A percentile compares a stretch with the other conserved stretches of the same genome.
Conservation (phyloP, 202 grass and related monocot genomes). For the Miscanthus sacchariflorus region DNA sequence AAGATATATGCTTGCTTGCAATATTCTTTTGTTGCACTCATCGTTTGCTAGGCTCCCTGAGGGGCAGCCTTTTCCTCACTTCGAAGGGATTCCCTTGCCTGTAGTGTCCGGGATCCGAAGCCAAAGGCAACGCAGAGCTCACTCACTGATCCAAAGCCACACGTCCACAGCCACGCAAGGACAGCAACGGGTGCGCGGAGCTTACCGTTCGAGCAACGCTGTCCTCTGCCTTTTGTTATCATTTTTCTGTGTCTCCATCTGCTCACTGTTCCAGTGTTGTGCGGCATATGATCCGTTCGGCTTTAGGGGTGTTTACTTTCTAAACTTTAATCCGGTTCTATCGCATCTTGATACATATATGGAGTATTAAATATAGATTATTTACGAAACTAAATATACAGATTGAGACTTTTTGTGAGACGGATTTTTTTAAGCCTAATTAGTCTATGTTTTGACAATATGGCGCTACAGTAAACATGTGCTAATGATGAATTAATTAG, state of each 20-base stretch:
- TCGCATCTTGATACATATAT: too few relatives aligned
- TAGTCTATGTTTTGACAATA: too few relatives aligned
- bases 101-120: slow-evolving; percentile 43
- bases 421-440: too few relatives aligned
- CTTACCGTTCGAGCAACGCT: neutral
- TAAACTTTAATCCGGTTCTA: too few relatives aligned
- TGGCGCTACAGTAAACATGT: too few relatives aligned
- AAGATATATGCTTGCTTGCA: neutral
- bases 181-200: neutral
- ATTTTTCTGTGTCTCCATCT: neutral
- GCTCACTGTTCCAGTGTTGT: neutral
- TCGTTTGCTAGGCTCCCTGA: neutral
- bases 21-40: slow-evolving; percentile 42
- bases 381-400: too few relatives aligned
- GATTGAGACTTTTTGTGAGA: too few relatives aligned
- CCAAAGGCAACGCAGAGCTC: slow-evolving; percentile 12
- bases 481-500: too few relatives aligned
- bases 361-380: too few relatives aligned
- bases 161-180: neutral
- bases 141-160: slow-evolving; percentile 8
- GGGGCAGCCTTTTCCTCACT: slow-evolving; percentile 47
- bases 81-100: slow-evolving; percentile 47
- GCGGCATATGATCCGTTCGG: neutral
- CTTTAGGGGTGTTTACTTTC: too few relatives aligned
- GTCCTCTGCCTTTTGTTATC: slow-evolving; percentile 7